phyloP scores from a whole-genome alignment of 768 basidiomycete genomes.

The Rhodosporidiobolus sp. region DNA sequence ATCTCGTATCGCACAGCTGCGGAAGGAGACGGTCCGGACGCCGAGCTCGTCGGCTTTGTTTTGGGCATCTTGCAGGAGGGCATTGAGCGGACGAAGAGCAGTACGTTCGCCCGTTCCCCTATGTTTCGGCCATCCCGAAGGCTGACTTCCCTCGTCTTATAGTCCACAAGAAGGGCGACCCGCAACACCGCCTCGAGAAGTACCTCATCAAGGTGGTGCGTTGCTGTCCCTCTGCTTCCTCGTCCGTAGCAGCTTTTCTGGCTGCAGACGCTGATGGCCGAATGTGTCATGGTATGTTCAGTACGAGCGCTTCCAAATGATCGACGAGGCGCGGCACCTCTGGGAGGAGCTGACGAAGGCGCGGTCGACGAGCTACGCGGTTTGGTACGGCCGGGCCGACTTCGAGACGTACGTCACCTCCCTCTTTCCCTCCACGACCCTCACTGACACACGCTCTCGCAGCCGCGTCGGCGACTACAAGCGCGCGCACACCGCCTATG shows the following conservation, averaged over 20 bases:
- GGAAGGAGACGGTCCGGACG: not conserved
- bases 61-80: slow-evolving; percentile 61
- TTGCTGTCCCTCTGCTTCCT: slow-evolving; percentile 15
- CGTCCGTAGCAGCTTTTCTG: too few relatives aligned
- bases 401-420: slow-evolving; percentile 46
- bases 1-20: not conserved
- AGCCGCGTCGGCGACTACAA: slow-evolving; percentile 51
- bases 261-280: not conserved
- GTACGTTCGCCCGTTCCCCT: slow-evolving; percentile 48
- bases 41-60: slow-evolving; percentile 23
- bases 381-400: slow-evolving; percentile 73
- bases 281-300: slow-evolving; percentile 9
- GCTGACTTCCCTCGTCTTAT: slow-evolving; percentile 25
- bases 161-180: slow-evolving; percentile 64
- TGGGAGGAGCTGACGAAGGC: slow-evolving; percentile 59
- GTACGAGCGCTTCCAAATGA: slow-evolving; percentile 42
- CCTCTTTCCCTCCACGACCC: slow-evolving; percentile 14
- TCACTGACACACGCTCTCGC: slow-evolving; percentile 18
- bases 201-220: slow-evolving; percentile 72
- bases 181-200: slow-evolving; percentile 75
- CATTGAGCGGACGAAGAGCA: slow-evolving; percentile 60
- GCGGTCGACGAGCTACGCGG: slow-evolving; percentile 67
- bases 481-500: slow-evolving; percentile 64
- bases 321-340: slow-evolving; percentile 41
- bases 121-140: slow-evolving; percentile 3